Conservation (phyloP, 2,329 filamentous ascomycete genomes). For the Ophiosphaerella korrae region DNA sequence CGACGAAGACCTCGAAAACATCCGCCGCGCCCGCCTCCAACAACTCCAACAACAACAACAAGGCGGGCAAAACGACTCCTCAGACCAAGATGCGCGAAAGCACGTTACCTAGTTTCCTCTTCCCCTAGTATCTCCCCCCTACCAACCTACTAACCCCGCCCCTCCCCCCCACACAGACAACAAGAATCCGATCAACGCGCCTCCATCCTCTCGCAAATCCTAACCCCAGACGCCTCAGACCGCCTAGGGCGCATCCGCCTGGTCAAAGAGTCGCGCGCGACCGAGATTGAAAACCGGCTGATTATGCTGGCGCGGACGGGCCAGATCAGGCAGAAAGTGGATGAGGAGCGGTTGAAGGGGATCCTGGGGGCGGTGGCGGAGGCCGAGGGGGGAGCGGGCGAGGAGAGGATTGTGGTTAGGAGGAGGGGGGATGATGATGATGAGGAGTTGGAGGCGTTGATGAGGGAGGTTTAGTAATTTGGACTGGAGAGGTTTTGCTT, state of each 20-base stretch:
- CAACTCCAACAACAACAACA: conserved; percentile 88
- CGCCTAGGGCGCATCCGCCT: conserved; percentile 91
- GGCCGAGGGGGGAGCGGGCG: conserved; percentile 64
- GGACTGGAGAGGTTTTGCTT: too few relatives aligned
- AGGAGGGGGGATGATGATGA: conserved; percentile 81
- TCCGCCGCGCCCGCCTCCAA: conserved; percentile 87
- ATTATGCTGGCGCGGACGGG: conserved; percentile 89
- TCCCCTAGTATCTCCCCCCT: too few relatives aligned
- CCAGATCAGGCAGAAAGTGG: conserved; percentile 85
- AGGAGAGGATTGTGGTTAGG: conserved; percentile 79
- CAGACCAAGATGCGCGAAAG: conserved; percentile 65
- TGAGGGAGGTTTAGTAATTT: conserved; percentile 48
- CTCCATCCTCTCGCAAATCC: conserved; percentile 86
- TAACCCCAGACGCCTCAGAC: conserved; percentile 91
- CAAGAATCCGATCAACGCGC: conserved; percentile 69
- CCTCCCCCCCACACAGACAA: conserved; percentile 10
- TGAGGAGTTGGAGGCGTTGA: conserved; percentile 67
- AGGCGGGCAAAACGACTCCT: conserved; percentile 57
- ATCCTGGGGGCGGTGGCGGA: conserved; percentile 84
- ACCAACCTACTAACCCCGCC: neutral
- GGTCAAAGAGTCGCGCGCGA: conserved; percentile 89
- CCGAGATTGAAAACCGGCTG: conserved; percentile 88
- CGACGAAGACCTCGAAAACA: conserved; percentile 76
- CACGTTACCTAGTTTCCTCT: too few relatives aligned
- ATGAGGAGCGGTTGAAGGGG: conserved; percentile 91